Base-by-base conservation (phyloP, 2,329 filamentous ascomycete genomes). In the Pseudogymnoascus sp. region DNA sequence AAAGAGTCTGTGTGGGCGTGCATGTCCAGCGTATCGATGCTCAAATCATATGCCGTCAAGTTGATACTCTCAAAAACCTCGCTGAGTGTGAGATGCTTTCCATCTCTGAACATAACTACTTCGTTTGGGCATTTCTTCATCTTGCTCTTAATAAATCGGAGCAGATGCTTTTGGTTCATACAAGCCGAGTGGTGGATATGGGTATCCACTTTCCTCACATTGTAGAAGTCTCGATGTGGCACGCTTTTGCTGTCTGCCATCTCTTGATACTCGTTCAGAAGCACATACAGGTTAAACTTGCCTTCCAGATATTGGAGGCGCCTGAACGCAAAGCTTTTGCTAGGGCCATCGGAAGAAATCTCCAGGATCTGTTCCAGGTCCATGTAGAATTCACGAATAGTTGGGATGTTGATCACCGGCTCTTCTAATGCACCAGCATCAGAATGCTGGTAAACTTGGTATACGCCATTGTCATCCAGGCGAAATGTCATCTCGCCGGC, bases 71-170 rank as follows among this genome's bases (percentile, higher is more conserved):
- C 89, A 75, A 99, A 99, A 0, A 99, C 95, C 76, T 99, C 91
- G 64, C 86, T 87, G 65, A 99, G 78, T 0, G 95, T 97, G 69
- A 99, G 80, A 75, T 96, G 86, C 75, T 93, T 96, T 65, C 90
- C 93, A 75, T 99, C 95, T 73, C 95, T 85, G 75, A 87, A 96
- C 50, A 99, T 83, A 5, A 99, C 95, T 34, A 95, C 86, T 77
- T 99, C 95, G 71, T 97, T 90, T 0, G 93, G 92, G 16, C 85
- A 95, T 76, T 96, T 99, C 83, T 97, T 97, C 91, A 99, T 97
- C 78, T 99, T 99, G 77, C 92, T 96, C 78, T 99, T 99, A 80
- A 99, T 99, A 77, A 99, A 99, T 62, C 95, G 91, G 65, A 99
- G 80, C 64, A 99, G 79, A 82, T 99, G 95, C 78, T 99, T 99